Percentiles rank a stretch among this genome's conserved stretches.
Evolutionary conservation across 225 moss, liverwort and hornwort genomes (phyloP).

Genomic region (Lunularia cruciata): DNA sequence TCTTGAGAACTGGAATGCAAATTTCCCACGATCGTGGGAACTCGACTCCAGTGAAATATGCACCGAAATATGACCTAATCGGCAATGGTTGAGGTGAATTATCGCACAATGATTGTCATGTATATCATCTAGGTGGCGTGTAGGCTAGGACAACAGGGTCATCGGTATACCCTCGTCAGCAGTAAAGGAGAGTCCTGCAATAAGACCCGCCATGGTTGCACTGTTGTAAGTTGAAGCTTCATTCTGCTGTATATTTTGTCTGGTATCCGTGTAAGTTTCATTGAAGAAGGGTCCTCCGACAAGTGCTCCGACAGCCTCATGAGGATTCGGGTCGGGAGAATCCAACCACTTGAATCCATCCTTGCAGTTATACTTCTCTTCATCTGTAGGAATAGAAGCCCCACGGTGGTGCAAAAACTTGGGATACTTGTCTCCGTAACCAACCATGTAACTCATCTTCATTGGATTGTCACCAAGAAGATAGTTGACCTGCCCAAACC

Average conservation of each 20-base stretch:
- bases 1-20: not conserved
- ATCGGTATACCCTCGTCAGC: slow-evolving; percentile 29
- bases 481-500: slow-evolving; percentile 59
- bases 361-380: slow-evolving; percentile 48
- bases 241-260: slow-evolving; percentile 65
- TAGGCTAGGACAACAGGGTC: slow-evolving; percentile 12
- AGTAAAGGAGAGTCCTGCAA: slow-evolving; percentile 69
- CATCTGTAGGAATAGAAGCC: slow-evolving; percentile 67
- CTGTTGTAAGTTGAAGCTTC: slow-evolving; percentile 74
- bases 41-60: not conserved
- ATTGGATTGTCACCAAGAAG: slow-evolving; percentile 72
- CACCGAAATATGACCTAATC: not conserved
- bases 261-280: slow-evolving; percentile 56
- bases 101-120: slow-evolving; percentile 1
- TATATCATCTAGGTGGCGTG: not conserved
- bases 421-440: slow-evolving; percentile 68
- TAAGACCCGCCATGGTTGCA: slow-evolving; percentile 69
- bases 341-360: slow-evolving; percentile 61
- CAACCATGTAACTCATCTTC: slow-evolving; percentile 74
- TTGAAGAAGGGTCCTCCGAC: slow-evolving; percentile 80
- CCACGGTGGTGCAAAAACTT: slow-evolving; percentile 71
- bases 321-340: slow-evolving; percentile 53
- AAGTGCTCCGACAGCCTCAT: slow-evolving; percentile 70
- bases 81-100: not conserved
- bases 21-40: not conserved